A percentile compares a stretch with the other conserved stretches of the same genome.
Conservation (phyloP, 2,329 filamentous ascomycete genomes). For the Fusarium duplospermum region DNA sequence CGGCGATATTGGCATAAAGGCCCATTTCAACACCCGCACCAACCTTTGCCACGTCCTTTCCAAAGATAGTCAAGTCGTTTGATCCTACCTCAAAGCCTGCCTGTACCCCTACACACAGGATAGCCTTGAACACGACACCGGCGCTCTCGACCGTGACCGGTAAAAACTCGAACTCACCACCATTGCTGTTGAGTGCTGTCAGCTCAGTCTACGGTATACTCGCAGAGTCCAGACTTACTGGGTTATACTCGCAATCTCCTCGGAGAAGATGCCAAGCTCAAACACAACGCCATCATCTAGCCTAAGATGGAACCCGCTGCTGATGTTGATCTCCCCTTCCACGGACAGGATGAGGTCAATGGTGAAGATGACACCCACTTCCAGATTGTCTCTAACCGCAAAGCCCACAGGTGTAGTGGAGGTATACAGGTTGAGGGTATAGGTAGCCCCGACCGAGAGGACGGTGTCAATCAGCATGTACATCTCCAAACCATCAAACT, state of each 20-base stretch:
- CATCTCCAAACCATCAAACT: conserved; percentile 25
- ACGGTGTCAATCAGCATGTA: conserved; percentile 29
- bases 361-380: conserved; percentile 60
- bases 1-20: conserved; percentile 64
- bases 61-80: neutral
- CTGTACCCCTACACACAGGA: conserved; percentile 60
- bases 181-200: conserved; percentile 53
- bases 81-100: conserved; percentile 52
- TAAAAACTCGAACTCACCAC: conserved; percentile 67
- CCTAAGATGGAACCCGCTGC: conserved; percentile 65
- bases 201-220: neutral
- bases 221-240: conserved; percentile 55
- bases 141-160: conserved; percentile 62
- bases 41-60: conserved; percentile 34
- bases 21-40: conserved; percentile 60
- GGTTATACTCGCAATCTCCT: conserved; percentile 59
- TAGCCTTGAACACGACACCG: conserved; percentile 56
- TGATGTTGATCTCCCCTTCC: conserved; percentile 60
- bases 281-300: conserved; percentile 63
- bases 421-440: conserved; percentile 22
- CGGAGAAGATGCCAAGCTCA: conserved; percentile 62
- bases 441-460: conserved; percentile 18
- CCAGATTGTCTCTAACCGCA: conserved; percentile 49
- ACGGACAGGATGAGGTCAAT: conserved; percentile 65
- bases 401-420: conserved; percentile 13